Conservation (phyloP, 345 rosid genomes). For the Pugionium cornutum region DNA sequence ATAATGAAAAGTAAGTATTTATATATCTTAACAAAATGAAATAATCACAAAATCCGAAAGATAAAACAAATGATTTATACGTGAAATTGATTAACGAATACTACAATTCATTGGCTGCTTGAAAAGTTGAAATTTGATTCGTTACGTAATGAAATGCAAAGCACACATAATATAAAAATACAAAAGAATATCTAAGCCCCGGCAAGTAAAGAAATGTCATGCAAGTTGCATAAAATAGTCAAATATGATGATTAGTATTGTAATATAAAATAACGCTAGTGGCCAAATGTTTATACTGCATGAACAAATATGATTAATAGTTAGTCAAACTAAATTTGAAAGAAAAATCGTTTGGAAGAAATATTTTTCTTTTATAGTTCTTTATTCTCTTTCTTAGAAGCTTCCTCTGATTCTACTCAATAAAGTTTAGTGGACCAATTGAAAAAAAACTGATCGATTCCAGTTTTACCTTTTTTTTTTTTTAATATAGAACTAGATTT, state of each 20-base stretch:
- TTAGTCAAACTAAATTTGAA: conserved; percentile 1
- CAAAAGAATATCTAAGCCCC: conserved; percentile 2
- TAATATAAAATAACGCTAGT: neutral
- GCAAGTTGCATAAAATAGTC: conserved; percentile 10
- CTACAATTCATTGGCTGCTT: conserved; percentile 27
- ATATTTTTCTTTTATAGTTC: neutral
- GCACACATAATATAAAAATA: neutral
- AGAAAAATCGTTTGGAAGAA: neutral
- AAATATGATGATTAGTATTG: neutral
- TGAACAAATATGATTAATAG: conserved; percentile 3
- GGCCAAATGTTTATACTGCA: neutral
- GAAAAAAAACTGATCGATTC: too few species aligned
- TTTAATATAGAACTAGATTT: too few species aligned
- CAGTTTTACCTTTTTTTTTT: too few species aligned
- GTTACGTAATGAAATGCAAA: conserved; percentile 1
- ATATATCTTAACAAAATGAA: neutral
- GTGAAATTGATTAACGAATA: neutral
- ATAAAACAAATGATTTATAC: too few species aligned
- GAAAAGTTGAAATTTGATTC: conserved; percentile 18
- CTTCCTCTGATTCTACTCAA: conserved; percentile 19
- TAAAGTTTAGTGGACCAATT: neutral
- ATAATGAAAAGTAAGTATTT: conserved; percentile 36
- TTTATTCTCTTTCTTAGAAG: neutral
- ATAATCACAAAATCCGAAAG: neutral
- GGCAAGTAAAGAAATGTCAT: conserved; percentile 1